Conservation (phyloP, 2,329 filamentous ascomycete species). For the Ophiocordyceps camponoti-saundersi region DNA sequence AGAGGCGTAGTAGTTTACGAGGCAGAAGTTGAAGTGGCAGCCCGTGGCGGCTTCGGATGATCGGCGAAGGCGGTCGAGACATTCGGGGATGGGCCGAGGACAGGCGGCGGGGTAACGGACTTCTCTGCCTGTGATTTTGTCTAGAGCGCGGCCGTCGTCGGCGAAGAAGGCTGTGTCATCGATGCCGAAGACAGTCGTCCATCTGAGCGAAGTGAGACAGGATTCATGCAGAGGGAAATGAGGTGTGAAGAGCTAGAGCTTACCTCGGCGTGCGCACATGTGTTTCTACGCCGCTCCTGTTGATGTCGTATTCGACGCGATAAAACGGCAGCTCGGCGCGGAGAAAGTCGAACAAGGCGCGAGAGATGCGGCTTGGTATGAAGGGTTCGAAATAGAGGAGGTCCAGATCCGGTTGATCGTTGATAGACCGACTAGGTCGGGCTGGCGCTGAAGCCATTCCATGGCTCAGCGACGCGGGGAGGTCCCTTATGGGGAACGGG, state of each 20-base stretch:
- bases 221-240: neutral
- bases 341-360: conserved; percentile 52
- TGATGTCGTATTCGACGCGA: conserved; percentile 56
- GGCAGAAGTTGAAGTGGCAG: conserved; percentile 59
- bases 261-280: conserved; percentile 38
- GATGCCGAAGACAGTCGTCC: conserved; percentile 39
- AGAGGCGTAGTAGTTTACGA: conserved; percentile 72
- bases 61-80: conserved; percentile 44
- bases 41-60: conserved; percentile 49
- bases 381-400: conserved; percentile 63
- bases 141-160: conserved; percentile 21
- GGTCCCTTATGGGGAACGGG: conserved; percentile 29
- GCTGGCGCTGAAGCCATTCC: conserved; percentile 30
- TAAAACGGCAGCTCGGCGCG: conserved; percentile 60
- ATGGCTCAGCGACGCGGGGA: conserved; percentile 20
- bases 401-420: conserved; percentile 53
- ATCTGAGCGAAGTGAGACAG: conserved; percentile 9
- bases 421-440: conserved; percentile 35
- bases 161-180: conserved; percentile 48
- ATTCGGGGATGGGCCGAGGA: conserved; percentile 55
- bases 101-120: conserved; percentile 30
- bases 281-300: conserved; percentile 43
- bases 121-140: conserved; percentile 22
- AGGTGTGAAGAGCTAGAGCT: neutral
- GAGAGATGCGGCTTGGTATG: conserved; percentile 36